Evolutionary conservation across 345 rosid species (phyloP), one percentile per base, ranked within the genome.

Genomic region (Excoecaria cochinchinensis): DNA sequence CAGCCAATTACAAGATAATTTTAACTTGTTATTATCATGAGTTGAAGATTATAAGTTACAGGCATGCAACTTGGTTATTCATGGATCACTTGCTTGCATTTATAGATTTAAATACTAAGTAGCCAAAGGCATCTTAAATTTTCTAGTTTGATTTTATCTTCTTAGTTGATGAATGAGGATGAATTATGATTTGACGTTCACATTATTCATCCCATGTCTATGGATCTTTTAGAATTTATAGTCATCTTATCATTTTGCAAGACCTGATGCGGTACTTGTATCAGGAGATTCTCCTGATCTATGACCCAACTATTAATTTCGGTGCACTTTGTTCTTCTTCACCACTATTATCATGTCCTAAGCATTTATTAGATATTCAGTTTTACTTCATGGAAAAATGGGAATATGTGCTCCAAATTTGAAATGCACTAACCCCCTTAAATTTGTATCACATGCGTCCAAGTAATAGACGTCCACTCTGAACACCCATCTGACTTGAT

Each of bases 291-390:
- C 13, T 25, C 42, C 12, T 12, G 21, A 48, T 50, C 38, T 42
- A 50, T 48, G 10, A 14, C 48, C 39, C 36, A 24, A 8, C 50
- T 13, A 24, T 68, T 68, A 14, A 50, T 1, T 12, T 8, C 44
- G 39, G 15, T 9, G 36, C 66, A 59, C 8, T 13, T 24, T 60
- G 22, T 60, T 11, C 40, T 42, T n/a, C 48, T 70, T 19, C 19
- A 53, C 10, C 50, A 25, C 38, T 12, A 3, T 24, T 40, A 11
- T 57, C 66, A 19, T 25, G 22, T 44, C 3, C 0, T 44, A 14
- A 58, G 56, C 75, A 72, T 58, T 72, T 12, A 24, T 72, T n/a
- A 24, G 63, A 36, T 55, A 55, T 38, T 42, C 50, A 64, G 1
- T 40, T 38, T 69, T 55, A 8, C 39, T 39, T 38, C 6, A 2